Base-by-base conservation (phyloP, 2,329 filamentous ascomycete genomes). In the Paraconiothyrium sp. region DNA sequence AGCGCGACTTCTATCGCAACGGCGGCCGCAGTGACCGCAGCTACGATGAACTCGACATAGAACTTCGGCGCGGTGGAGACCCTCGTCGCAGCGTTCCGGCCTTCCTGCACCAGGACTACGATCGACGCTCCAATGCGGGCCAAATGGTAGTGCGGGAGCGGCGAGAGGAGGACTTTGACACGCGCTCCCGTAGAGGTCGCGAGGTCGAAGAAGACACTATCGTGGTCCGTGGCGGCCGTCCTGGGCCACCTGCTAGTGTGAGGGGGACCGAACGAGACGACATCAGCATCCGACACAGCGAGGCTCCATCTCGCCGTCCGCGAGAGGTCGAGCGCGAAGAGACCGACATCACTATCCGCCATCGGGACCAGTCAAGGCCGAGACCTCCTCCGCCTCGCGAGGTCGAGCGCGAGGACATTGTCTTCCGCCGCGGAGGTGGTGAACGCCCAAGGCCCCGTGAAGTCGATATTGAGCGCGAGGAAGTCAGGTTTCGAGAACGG, bases 11-110 rank as follows among this genome's bases (percentile, higher is more conserved):
- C 65, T 82, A 83, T 63, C 78, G 79, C 67, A 79, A 75, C 61
- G 74, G 75, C 63, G 71, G 72, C 63, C 78, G 77, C 69, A 75
- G 69, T 66, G 69, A 74, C 14, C 79, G 78, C 69, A 81, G 82
- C 68, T 84, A 84, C 65, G 82, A 84, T 34, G 83, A 85, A 54
- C 75, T 84, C 48, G 84, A 86, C 60, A 62, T 84, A 47, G 84
- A 86, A 66, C 77, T 84, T 58, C 70, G 75, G 67, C 68, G 72
- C 56, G 69, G 54, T 32, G 54, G 71, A 24, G 74, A 80, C 48
- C 78, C 81, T 11, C 77, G 78, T 32, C 79, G 80, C 54, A 79
- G 80, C 51, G 75, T 77, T 58, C 83, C 83, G 55, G 82, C 84
- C 67, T 84, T 84, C 70, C 75, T 85, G 60, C 78, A 79, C 59